Base-by-base conservation (phyloP, 306 rosid genomes). In the Citrullus colocynthis region DNA sequence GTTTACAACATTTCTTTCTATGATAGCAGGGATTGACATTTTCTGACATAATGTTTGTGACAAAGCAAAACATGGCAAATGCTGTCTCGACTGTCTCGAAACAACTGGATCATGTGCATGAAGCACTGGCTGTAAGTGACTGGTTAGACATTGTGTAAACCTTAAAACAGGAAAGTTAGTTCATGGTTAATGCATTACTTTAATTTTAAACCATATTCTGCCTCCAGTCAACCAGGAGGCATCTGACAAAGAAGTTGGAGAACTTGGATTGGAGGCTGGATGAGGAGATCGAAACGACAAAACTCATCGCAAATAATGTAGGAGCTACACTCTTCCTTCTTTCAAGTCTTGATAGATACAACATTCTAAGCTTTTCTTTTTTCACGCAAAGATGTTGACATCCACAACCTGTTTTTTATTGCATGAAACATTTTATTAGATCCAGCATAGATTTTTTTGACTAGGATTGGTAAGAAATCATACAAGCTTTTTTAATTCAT, bases 21-120 rank as follows among this genome's bases (percentile, higher is more conserved):
- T 56, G 8, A 21, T 14, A 42, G 72, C 87, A 90, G 93, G 91
- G 91, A 41, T 90, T 84, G 91, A 89, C 94, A 69, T 80, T 90
- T 77, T 88, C 96, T 9, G 96, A 93, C 80, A 86, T 90, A 51
- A 90, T 93, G 98, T 93, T 85, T 83, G 98, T 91, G 71, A 93
- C 96, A 18, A 90, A 85, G 88, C 85, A 82, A 75, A 93, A 88
- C 78, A 90, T 88, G 98, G 90, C 84, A 15, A 89, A 85, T 83
- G 96, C 93, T 81, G 86, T 90, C 51, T 78, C 85, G 48, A 82
- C 83, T 11, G 94, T 93, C 57, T 80, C 96, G 48, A 88, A 88
- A 79, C 96, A 93, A 80, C 83, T 93, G 59, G 96, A 93, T 80
- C 79, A 86, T 58, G 90, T 90, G 79, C 85, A 88, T 78, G 91